These are phyloP conservation scores for Paspalum vaginatum DNA, from an alignment of 176 grass and related monocot species.

Conservation along the genomic window DNA sequence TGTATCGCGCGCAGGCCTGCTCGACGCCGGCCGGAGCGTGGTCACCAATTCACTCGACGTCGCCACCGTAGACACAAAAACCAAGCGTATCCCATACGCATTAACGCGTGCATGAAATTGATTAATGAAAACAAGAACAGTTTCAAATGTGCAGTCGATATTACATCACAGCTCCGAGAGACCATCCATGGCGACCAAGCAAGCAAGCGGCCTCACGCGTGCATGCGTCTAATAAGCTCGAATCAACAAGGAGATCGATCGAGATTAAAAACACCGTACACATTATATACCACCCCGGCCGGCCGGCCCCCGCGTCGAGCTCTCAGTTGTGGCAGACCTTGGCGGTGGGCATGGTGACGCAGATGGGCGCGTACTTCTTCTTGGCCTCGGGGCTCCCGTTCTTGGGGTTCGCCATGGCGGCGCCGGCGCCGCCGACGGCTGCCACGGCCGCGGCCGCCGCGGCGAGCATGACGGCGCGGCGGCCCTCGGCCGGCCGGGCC, in stretches of 20 bases:
- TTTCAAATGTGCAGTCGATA: background rate
- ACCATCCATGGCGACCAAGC: background rate
- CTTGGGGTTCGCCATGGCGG: conserved; percentile 50
- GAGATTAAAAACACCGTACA: conserved; percentile 5
- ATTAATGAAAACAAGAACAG: background rate
- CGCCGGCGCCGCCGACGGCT: conserved; percentile 36
- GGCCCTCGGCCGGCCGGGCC: conserved; percentile 31
- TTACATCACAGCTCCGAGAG: conserved; percentile 1
- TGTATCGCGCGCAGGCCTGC: too few relatives aligned
- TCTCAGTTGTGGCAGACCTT: conserved; percentile 73
- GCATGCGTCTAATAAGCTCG: background rate
- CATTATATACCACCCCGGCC: conserved; percentile 40
- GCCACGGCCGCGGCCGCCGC: conserved; percentile 54
- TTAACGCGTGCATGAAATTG: background rate
- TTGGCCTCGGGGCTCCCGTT: conserved; percentile 57
- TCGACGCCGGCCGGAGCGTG: too few relatives aligned
- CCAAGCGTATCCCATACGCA: too few relatives aligned
- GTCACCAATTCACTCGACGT: too few relatives aligned
- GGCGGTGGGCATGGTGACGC: conserved; percentile 85
- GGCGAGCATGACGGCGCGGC: conserved; percentile 58
- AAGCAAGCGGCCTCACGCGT: background rate
- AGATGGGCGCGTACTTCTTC: conserved; percentile 74
- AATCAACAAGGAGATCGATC: background rate
- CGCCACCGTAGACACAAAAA: too few relatives aligned
- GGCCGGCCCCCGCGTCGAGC: background rate